phyloP scores from a whole-genome alignment of 192 early-diverging fungal genomes.

The Glomus cerebriforme region DNA sequence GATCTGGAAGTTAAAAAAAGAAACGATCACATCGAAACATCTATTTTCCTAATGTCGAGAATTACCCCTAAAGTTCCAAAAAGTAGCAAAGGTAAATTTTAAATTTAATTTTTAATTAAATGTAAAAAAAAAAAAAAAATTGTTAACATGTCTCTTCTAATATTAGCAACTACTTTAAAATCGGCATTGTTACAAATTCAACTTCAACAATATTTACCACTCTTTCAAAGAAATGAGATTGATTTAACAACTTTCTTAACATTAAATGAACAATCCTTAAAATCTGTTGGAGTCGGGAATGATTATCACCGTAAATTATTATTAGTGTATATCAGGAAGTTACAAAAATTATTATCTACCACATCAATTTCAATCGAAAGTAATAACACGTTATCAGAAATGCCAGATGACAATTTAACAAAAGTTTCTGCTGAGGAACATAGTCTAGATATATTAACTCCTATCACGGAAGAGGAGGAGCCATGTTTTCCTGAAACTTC shows the following conservation, averaged over 20 bases:
- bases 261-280: constrained; percentile 11
- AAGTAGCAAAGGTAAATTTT: not conserved
- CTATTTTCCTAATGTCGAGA: not conserved
- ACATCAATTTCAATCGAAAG: not conserved
- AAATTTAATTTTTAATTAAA: too few species aligned
- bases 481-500: not conserved
- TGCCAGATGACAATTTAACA: too few species aligned
- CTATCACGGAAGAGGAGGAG: not conserved
- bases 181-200: not conserved
- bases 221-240: constrained; percentile 18
- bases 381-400: not conserved
- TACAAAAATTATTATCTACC: not conserved
- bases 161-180: not conserved
- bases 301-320: not conserved
- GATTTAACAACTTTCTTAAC: not conserved
- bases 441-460: not conserved
- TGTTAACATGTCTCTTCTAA: not conserved
- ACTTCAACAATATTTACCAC: constrained; percentile 11
- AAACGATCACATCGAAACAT: too few species aligned
- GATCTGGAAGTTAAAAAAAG: too few species aligned
- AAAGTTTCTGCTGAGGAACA: not conserved
- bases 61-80: not conserved
- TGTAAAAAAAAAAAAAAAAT: too few species aligned
- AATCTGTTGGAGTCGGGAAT: not conserved
- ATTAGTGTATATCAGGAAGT: not conserved